Base-by-base conservation (phyloP, 2,329 filamentous ascomycete species). In the Dendryphion nanum region DNA sequence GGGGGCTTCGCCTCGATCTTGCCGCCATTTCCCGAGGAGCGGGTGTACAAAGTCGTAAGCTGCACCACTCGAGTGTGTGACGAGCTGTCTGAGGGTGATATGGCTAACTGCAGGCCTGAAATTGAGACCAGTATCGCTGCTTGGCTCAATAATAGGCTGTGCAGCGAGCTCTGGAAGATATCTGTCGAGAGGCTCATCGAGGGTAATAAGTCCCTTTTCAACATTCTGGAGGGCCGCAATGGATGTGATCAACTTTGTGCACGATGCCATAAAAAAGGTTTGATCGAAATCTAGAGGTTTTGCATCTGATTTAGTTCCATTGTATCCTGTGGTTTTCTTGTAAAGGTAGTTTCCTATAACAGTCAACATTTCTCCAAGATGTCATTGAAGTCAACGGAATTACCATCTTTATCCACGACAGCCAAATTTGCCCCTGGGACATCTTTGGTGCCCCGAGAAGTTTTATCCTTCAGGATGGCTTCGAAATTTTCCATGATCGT, bases 281-380 rank as follows among this genome's bases (percentile, higher is more conserved):
- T 65, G 76, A 24, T 57, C 51, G 20, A 79, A 63, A 0, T 70
- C 72, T 72, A 85, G 77, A 4, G 72, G 64, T 30, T 76, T 69
- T 0, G 65, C 49, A 7, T 57, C 50, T 6, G 57, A 42, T 1
- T 58, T 36, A 7, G 67, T 63, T 21, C 54, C 58, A 30, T 65
- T 63, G 52, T 31, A 66, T 35, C 21, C 69, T 37, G 43, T 59
- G 7, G 45, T 63, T 40, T 66, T 54, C 42, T 63, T 66, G 52
- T 68, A 67, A 26, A 71, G 48, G 14, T 66, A 50, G 24, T 50
- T 48, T 10, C 49, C 66, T 39, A 57, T 47, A 42, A 63, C 15
- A 61, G 55, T 2, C 59, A 34, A 13, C 62, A 62, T 5, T 59
- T 7, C 14, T 7, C 19, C 14, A 14, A 35, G 21, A 29, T 4